Evolutionary conservation across 2,329 filamentous ascomycete genomes (phyloP).

Genomic region (Ilyonectria destructans): DNA sequence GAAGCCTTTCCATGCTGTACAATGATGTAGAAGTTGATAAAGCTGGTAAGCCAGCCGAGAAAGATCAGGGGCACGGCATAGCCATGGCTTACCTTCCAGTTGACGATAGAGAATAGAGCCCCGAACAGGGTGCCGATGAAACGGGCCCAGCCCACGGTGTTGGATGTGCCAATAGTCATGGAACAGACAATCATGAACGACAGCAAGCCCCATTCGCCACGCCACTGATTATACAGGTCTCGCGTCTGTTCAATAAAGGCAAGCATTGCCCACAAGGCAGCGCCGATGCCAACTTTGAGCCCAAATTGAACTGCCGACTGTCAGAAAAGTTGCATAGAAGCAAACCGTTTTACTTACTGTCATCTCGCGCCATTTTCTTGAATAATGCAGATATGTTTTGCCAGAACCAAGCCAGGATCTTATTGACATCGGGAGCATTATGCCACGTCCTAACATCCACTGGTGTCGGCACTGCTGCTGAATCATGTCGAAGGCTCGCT

Average conservation of each 20-base stretch:
- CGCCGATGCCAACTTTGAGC: constrained; percentile 93
- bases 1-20: constrained; percentile 88
- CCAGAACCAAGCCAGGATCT: constrained; percentile 42
- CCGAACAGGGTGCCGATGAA: constrained; percentile 91
- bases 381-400: constrained; percentile 55
- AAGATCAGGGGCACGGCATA: constrained; percentile 83
- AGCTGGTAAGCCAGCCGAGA: constrained; percentile 85
- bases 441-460: constrained; percentile 32
- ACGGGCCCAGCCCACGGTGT: constrained; percentile 89
- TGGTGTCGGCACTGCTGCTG: constrained; percentile 2
- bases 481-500: not conserved
- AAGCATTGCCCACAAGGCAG: constrained; percentile 89
- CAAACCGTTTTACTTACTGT: constrained; percentile 58
- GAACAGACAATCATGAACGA: constrained; percentile 99
- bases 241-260: constrained; percentile 86
- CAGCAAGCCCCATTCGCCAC: constrained; percentile 95
- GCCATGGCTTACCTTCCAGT: constrained; percentile 84
- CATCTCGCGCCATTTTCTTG: constrained; percentile 62
- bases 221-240: constrained; percentile 87
- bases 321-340: constrained; percentile 60
- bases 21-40: constrained; percentile 92
- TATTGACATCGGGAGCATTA: constrained; percentile 37
- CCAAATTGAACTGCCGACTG: constrained; percentile 75
- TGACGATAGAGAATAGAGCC: constrained; percentile 80
- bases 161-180: constrained; percentile 98